Conservation (phyloP, 352 stramenopile genomes). For the Blastocystis sp. region DNA sequence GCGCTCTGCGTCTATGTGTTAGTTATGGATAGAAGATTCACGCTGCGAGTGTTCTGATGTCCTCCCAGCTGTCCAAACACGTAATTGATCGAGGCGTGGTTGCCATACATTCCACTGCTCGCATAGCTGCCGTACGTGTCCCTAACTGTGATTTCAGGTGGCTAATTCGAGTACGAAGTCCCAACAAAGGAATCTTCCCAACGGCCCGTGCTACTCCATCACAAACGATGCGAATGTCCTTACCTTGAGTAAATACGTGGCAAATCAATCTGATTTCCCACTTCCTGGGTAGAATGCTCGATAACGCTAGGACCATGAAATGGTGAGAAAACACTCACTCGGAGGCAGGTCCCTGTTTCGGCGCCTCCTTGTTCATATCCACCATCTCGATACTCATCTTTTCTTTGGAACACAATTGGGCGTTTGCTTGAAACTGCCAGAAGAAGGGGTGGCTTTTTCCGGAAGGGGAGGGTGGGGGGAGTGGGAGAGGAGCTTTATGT, state of each 20-base stretch:
- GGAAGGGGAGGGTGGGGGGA: no score
- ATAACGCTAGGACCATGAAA: constrained; percentile 14
- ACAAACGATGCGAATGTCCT: background rate
- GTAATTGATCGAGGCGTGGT: constrained; percentile 63
- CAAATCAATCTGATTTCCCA: constrained; percentile 31
- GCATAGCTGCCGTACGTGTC: constrained; percentile 65
- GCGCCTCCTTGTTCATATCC: constrained; percentile 16
- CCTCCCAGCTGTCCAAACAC: constrained; percentile 52
- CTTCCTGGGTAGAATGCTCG: constrained; percentile 59
- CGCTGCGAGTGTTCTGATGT: background rate
- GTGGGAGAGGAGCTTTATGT: no score
- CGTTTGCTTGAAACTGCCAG: no score
- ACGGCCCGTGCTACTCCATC: constrained; percentile 33
- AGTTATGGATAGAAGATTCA: background rate
- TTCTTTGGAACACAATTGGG: background rate
- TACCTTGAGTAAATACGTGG: constrained; percentile 63
- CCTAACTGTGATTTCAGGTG: background rate
- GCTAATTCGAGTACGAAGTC: background rate
- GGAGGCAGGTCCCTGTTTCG: background rate
- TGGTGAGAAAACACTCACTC: background rate
- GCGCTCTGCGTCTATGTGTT: background rate
- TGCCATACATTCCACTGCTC: constrained; percentile 54
- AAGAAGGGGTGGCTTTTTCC: no score
- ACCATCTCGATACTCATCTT: constrained; percentile 54
- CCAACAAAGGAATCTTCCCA: constrained; percentile 56